Percentiles rank a stretch among this genome's conserved stretches.
Conservation (phyloP, 352 stramenopile species). For the Globisporangium middletonii region DNA sequence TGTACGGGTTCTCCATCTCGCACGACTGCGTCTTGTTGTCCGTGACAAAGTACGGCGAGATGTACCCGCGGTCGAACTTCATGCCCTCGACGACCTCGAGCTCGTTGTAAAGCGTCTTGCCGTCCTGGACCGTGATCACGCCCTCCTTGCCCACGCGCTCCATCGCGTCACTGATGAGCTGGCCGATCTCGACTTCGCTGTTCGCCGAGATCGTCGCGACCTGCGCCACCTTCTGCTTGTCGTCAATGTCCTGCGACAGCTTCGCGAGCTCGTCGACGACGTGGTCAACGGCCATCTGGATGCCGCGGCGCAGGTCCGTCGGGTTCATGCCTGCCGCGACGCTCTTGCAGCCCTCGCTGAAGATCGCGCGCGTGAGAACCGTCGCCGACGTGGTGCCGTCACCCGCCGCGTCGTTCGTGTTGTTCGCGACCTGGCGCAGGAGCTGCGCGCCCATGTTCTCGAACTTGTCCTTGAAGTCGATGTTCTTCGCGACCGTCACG, state of each 20-base stretch:
- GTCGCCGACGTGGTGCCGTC: conserved; percentile 99
- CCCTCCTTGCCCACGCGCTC: conserved; percentile 99
- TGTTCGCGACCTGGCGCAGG: conserved; percentile 88
- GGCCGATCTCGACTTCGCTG: conserved; percentile 96
- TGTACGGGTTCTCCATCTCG: conserved; percentile 98
- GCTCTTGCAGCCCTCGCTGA: conserved; percentile 98
- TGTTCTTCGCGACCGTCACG: conserved; percentile 65
- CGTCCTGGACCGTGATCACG: conserved; percentile 98
- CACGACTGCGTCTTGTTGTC: conserved; percentile 98
- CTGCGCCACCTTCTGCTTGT: conserved; percentile 99
- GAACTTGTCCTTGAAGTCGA: conserved; percentile 80
- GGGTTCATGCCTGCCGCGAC: conserved; percentile 99
- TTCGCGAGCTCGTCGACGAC: conserved; percentile 94
- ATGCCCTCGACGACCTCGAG: conserved; percentile 99
- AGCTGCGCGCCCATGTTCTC: conserved; percentile 78
- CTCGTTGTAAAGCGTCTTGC: conserved; percentile 99
- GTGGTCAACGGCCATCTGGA: conserved; percentile 96
- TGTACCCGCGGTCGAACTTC: conserved; percentile 99
- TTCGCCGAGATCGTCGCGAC: conserved; percentile 99
- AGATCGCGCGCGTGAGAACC: conserved; percentile 98
- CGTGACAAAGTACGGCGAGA: conserved; percentile 99
- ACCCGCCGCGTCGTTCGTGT: conserved; percentile 99
- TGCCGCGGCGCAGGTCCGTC: conserved; percentile 97
- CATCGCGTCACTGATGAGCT: conserved; percentile 98
- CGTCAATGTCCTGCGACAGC: conserved; percentile 96